Percentiles rank a stretch among this genome's conserved stretches.
Evolutionary conservation across 768 basidiomycete genomes (phyloP).

Genomic region (Sporobolomyces phaffii): DNA sequence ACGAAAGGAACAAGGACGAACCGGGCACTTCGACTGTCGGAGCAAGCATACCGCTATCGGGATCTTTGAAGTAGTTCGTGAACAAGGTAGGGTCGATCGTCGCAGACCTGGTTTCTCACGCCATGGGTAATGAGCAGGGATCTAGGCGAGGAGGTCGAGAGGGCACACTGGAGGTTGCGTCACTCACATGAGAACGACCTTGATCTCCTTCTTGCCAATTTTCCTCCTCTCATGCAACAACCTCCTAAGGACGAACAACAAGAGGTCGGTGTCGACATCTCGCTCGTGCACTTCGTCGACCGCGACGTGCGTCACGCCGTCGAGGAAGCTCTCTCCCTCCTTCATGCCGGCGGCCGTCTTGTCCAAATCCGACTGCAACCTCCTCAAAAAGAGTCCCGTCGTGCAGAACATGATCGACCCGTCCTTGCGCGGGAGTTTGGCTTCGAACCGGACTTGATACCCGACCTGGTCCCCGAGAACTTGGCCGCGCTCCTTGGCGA

Average conservation of each 20-base stretch:
- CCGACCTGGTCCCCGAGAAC: conserved; percentile 62
- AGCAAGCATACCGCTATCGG: conserved; percentile 55
- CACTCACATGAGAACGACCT: conserved; percentile 91
- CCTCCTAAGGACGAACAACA: conserved; percentile 81
- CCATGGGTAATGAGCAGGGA: neutral
- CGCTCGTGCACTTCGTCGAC: conserved; percentile 97
- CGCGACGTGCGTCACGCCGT: conserved; percentile 78
- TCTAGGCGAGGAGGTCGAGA: conserved; percentile 35
- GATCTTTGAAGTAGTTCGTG: conserved; percentile 74
- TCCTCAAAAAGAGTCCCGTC: conserved; percentile 79
- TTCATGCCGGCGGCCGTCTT: conserved; percentile 41
- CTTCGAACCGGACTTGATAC: conserved; percentile 87
- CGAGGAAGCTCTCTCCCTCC: conserved; percentile 50
- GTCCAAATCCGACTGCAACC: conserved; percentile 65
- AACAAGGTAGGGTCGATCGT: conserved; percentile 88
- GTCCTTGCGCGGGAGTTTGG: conserved; percentile 66
- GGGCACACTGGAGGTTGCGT: no score
- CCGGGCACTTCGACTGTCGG: conserved; percentile 73
- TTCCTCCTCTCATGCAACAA: conserved; percentile 67
- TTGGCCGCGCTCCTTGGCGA: conserved; percentile 81
- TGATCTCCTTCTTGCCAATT: conserved; percentile 61
- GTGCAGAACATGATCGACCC: conserved; percentile 90
- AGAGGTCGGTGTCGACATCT: conserved; percentile 83
- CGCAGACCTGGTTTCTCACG: conserved; percentile 57
- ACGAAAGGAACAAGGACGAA: neutral